Evolutionary conservation across 177 flowering plant species (phyloP), one percentile per base, ranked within the genome.

Genomic region (Vitis hybrid): DNA sequence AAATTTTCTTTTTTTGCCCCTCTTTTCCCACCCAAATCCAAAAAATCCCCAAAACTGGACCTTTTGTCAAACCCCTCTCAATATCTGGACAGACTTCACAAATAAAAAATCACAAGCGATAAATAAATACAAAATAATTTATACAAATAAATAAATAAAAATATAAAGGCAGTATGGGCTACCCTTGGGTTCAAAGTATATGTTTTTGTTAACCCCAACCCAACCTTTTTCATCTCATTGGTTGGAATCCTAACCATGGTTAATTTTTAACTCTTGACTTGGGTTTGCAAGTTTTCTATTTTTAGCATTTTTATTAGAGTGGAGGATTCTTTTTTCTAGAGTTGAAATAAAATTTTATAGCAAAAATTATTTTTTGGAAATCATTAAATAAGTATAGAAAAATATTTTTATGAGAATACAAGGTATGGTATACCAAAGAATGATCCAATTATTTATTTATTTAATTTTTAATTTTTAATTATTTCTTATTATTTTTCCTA

Each of bases 191-290:
- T 69, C 56, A 59, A 74, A 65, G 70, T 74, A 3, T 72, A 33
- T 4, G 6, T 62, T 71, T 66, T 76, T 74, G 52, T 68, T 66
- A 64, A 73, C 68, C 74, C 64, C 64, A 75, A 60, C 63, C 65
- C 57, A 67, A 50, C 52, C 14, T 14, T 18, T n/a, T 56, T 59
- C 60, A 66, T 75, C 39, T 52, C 0, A 51, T 55, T 67, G 71
- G 19, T 33, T 21, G 60, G 59, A 74, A 63, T 19, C 65, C 69
- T 84, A 79, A 82, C 84, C 45, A 77, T 39, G 76, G 84, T 84
- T 80, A 80, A 62, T 19, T 76, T 74, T 76, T 82, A 75, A 82
- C 83, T 67, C 74, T 14, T 56, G 19, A 53, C 0, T 33, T 33
- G 39, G 39, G 5, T 33, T 33, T 33, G 39, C 5, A 33, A 33